These are phyloP conservation scores for Dioscorea dumetorum DNA, from an alignment of 106 monocot species.

Conservation along the genomic window DNA sequence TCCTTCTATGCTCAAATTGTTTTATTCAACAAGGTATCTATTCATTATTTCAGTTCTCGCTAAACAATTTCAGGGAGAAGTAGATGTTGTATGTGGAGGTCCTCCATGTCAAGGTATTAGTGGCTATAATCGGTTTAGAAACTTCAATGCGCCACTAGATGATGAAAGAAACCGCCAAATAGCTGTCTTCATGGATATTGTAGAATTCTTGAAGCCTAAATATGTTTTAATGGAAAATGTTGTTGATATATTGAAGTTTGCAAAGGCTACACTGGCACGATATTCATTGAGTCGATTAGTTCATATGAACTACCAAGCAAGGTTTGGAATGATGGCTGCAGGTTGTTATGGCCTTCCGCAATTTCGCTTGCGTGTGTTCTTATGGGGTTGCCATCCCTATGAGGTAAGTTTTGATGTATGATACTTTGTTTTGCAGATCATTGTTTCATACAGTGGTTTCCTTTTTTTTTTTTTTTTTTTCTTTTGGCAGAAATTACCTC, in stretches of 20 bases:
- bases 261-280: conserved; percentile 62
- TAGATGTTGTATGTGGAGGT: conserved; percentile 86
- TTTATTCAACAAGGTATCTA: too few species aligned
- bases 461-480: too few species aligned
- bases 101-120: conserved; percentile 98
- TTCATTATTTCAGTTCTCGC: too few species aligned
- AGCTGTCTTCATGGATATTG: conserved; percentile 83
- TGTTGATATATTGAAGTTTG: conserved; percentile 79
- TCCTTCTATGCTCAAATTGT: too few species aligned
- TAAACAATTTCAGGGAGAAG: conserved; percentile 36
- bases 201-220: conserved; percentile 78
- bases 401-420: conserved; percentile 26
- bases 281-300: conserved; percentile 83
- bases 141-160: conserved; percentile 68
- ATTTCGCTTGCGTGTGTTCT: conserved; percentile 73
- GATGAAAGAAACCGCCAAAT: conserved; percentile 84
- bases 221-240: conserved; percentile 97
- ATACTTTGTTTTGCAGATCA: too few species aligned
- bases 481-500: conserved; percentile 70
- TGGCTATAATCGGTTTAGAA: conserved; percentile 80
- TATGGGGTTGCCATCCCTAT: conserved; percentile 70
- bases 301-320: conserved; percentile 74
- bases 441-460: too few species aligned
- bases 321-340: conserved; percentile 91
- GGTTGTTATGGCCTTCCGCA: conserved; percentile 94